Evolutionary conservation across 495 filamentous ascomycete species (phyloP), one percentile per base, ranked within the genome.

Genomic region (Filosporella fistucella): DNA sequence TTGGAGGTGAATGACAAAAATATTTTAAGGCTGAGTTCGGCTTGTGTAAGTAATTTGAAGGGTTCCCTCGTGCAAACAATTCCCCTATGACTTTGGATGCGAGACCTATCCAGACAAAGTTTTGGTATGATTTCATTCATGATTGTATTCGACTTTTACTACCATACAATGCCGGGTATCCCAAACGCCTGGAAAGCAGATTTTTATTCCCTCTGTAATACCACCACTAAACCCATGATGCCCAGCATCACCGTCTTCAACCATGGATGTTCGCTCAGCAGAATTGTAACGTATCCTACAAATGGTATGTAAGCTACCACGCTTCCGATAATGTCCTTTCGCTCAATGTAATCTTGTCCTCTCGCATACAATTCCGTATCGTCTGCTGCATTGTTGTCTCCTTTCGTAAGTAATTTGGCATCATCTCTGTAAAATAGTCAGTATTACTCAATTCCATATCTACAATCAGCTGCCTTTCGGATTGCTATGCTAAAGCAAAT

Each of bases 251-350:
- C 90, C 12, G 85, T 91, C 78, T 99, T 99, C 55, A 96, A 59
- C 94, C 93, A 97, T 14, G 94, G 93, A 63, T 99, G 85, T 65
- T 99, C 93, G 47, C 85, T 90, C 43, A 99, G 74, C 69, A 99
- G 75, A 59, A 99, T 99, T 8, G 93, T 99, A 24, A 97, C 91
- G 61, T 97, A 99, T 33, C 93, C 93, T 3, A 99, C 91, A 60
- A 90, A 89, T 0, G 93, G 93, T 33, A 97, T 82, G 63, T 90
- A 99, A n/a, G 80, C 93, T 10, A 90, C 74, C 16, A 97, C 93
- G 60, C 88, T 95, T 23, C 93, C 93, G 39, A 97, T 89, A 50
- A 97, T 91, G 57, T 97, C 91, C 62, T 84, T 77, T 55, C 94
- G 78, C 53, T 86, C 77, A 22, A 99, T 74, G 58, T 88, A 90